Conservation (phyloP, 495 filamentous ascomycete species). For the Daldinia loculata region DNA sequence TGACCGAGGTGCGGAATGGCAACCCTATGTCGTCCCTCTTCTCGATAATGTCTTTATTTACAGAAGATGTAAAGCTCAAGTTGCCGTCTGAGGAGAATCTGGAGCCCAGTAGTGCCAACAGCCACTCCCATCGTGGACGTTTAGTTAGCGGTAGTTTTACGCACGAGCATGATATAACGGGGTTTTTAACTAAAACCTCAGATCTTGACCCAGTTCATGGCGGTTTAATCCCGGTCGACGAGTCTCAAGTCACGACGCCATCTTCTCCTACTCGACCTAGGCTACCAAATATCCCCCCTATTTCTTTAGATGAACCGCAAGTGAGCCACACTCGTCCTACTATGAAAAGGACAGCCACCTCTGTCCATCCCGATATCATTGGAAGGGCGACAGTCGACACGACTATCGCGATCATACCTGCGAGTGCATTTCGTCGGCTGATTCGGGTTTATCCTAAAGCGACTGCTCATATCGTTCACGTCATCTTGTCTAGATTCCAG, state of each 20-base stretch:
- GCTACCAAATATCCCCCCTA: conserved; percentile 68
- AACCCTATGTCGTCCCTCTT: conserved; percentile 98
- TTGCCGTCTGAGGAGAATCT: conserved; percentile 35
- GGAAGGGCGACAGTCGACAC: conserved; percentile 96
- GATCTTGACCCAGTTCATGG: conserved; percentile 10
- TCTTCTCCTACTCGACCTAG: conserved; percentile 29
- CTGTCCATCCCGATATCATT: conserved; percentile 95
- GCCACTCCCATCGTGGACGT: conserved; percentile 39
- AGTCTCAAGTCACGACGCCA: conserved; percentile 35
- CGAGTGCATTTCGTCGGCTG: conserved; percentile 90
- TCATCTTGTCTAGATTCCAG: conserved; percentile 93
- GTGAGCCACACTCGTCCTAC: conserved; percentile 39
- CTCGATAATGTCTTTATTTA: conserved; percentile 95
- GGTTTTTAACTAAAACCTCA: conserved; percentile 26
- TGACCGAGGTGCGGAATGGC: conserved; percentile 98
- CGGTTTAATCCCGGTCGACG: conserved; percentile 14
- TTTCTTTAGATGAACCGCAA: conserved; percentile 70
- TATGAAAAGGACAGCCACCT: conserved; percentile 63
- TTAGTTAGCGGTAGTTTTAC: conserved; percentile 57
- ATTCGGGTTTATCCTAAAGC: conserved; percentile 97
- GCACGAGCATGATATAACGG: conserved; percentile 53
- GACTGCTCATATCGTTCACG: conserved; percentile 96
- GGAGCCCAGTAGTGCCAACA: conserved; percentile 15
- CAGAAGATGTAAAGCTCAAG: conserved; percentile 87
- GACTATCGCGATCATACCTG: conserved; percentile 97